Evolutionary conservation across 441 rosid genomes (phyloP).

Genomic region (Viola pubescens): DNA sequence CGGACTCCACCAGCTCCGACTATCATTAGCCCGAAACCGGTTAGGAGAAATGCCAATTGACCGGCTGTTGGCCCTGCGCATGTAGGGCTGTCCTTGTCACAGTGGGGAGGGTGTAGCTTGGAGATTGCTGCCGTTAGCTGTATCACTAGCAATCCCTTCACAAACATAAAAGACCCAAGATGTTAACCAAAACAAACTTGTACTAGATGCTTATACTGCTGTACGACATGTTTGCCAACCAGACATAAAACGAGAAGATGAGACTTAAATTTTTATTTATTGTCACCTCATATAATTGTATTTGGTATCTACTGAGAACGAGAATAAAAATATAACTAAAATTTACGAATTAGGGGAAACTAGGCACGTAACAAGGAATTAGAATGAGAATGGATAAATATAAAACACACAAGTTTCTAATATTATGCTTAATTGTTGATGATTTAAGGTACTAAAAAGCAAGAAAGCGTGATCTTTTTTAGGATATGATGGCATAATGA

Average conservation of each 20-base stretch:
- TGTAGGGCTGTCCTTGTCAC: constrained; percentile 24
- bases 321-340: too few relatives aligned
- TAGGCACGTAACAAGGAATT: too few relatives aligned
- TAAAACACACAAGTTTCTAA: too few relatives aligned
- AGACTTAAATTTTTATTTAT: neutral
- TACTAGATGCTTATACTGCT: too few relatives aligned
- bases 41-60: constrained; percentile 46
- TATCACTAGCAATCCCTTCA: constrained; percentile 56
- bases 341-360: too few relatives aligned
- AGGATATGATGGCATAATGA: too few relatives aligned
- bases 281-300: neutral
- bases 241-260: neutral
- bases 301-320: too few relatives aligned
- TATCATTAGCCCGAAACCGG: constrained; percentile 49
- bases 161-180: neutral
- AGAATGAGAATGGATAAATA: too few relatives aligned
- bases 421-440: too few relatives aligned
- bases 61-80: constrained; percentile 50
- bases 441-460: too few relatives aligned
- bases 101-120: constrained; percentile 50
- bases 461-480: too few relatives aligned
- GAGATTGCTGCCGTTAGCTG: constrained; percentile 57
- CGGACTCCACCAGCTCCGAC: constrained; percentile 66
- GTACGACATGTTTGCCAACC: neutral
- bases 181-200: too few relatives aligned